These are phyloP conservation scores for Cairneyella variabilis DNA, from an alignment of 495 filamentous ascomycete genomes.

Conservation along the genomic window DNA sequence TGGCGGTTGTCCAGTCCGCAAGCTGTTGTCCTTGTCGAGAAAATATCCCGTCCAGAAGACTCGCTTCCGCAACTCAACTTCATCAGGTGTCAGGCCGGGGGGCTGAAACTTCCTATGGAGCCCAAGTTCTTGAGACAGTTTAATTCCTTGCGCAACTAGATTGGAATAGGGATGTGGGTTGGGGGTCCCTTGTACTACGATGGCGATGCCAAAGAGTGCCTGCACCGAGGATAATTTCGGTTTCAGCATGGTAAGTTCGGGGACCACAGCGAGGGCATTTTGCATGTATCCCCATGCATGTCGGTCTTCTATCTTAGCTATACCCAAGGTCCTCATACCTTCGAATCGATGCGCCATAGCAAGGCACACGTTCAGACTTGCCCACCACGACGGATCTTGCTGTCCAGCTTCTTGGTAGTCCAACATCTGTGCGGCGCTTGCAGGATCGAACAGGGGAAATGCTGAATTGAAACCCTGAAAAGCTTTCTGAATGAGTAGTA, in stretches of 20 bases:
- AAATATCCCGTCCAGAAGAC: conserved; percentile 98
- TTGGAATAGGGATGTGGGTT: conserved; percentile 92
- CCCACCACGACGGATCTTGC: conserved; percentile 96
- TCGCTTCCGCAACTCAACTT: conserved; percentile 88
- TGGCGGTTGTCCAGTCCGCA: conserved; percentile 85
- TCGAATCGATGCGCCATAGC: conserved; percentile 85
- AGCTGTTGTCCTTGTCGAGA: conserved; percentile 89
- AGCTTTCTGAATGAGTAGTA: conserved; percentile 80
- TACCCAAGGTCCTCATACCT: conserved; percentile 84
- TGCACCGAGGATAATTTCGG: conserved; percentile 83
- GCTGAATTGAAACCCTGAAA: conserved; percentile 97
- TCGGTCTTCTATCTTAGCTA: conserved; percentile 77
- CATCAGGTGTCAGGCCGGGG: conserved; percentile 78
- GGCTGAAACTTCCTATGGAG: conserved; percentile 86
- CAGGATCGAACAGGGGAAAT: conserved; percentile 93
- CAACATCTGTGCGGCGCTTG: conserved; percentile 90
- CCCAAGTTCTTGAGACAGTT: conserved; percentile 92
- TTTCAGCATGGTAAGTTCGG: conserved; percentile 88
- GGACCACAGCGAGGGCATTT: conserved; percentile 87
- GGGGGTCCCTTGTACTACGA: conserved; percentile 92
- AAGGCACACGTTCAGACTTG: conserved; percentile 86
- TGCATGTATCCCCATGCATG: conserved; percentile 93
- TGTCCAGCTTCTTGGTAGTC: conserved; percentile 81
- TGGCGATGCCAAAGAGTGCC: conserved; percentile 87
- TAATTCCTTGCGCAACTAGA: conserved; percentile 84